Conservation (phyloP, 805 yeast genomes). For the Jamesozyma piceae region DNA sequence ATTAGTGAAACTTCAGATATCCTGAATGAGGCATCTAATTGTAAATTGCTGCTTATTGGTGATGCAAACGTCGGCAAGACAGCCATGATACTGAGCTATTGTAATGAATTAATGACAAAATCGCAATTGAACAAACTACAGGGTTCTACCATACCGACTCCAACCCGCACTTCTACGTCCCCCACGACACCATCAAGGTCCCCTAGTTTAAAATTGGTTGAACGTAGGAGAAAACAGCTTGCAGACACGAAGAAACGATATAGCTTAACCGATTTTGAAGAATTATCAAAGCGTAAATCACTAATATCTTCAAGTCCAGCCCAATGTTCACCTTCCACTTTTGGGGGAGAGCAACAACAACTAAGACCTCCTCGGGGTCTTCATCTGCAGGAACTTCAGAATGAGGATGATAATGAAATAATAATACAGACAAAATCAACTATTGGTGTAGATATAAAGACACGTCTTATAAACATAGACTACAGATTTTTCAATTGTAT, state of each 20-base stretch:
- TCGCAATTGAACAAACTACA: constrained; percentile 9
- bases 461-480: constrained; percentile 36
- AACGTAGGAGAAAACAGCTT: background rate
- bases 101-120: constrained; percentile 30
- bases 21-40: constrained; percentile 9
- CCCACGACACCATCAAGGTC: constrained; percentile 5
- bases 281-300: constrained; percentile 16
- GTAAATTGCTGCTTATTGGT: constrained; percentile 36
- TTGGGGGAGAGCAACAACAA: background rate
- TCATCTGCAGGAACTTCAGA: background rate
- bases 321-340: background rate
- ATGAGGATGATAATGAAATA: constrained; percentile 14
- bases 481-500: constrained; percentile 36
- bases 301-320: background rate
- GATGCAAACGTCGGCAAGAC: constrained; percentile 43
- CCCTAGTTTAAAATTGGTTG: constrained; percentile 3
- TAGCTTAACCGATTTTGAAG: constrained; percentile 29
- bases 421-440: constrained; percentile 34
- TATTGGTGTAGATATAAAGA: constrained; percentile 40
- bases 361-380: background rate
- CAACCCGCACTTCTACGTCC: background rate
- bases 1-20: background rate
- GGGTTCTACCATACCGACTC: background rate
- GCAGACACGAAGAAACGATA: constrained; percentile 18
- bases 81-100: constrained; percentile 37